A percentile compares a stretch with the other conserved stretches of the same genome.
phyloP scores from a whole-genome alignment of 306 rosid species.

The Gastrolobium bilobum region DNA sequence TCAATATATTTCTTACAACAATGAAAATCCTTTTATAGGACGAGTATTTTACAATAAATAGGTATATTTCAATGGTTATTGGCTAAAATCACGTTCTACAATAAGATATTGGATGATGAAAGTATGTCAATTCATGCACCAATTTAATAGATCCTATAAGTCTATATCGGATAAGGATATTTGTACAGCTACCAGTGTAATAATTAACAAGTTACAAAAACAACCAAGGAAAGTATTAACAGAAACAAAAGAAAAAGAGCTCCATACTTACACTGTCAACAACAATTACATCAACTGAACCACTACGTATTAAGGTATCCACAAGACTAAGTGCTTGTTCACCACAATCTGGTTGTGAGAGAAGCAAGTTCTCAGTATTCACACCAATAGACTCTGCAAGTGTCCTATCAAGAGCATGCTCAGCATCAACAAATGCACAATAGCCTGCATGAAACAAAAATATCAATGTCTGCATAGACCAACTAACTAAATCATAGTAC shows the following conservation, averaged over 20 bases:
- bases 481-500: slow-evolving; percentile 17
- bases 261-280: slow-evolving; percentile 87
- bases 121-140: slow-evolving; percentile 16
- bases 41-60: slow-evolving; percentile 8
- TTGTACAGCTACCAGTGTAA: slow-evolving; percentile 15
- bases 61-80: slow-evolving; percentile 8
- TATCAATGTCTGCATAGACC: slow-evolving; percentile 29
- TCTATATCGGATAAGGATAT: not conserved
- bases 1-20: slow-evolving; percentile 18
- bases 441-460: slow-evolving; percentile 61
- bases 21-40: slow-evolving; percentile 17
- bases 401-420: slow-evolving; percentile 90
- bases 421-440: slow-evolving; percentile 93
- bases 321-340: slow-evolving; percentile 95
- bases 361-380: slow-evolving; percentile 75
- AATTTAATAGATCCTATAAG: not conserved
- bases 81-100: slow-evolving; percentile 11
- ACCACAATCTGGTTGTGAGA: slow-evolving; percentile 96
- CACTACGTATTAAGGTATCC: slow-evolving; percentile 87
- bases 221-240: slow-evolving; percentile 4
- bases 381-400: slow-evolving; percentile 89
- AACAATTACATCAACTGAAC: slow-evolving; percentile 95
- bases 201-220: slow-evolving; percentile 4
- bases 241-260: slow-evolving; percentile 36
- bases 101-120: slow-evolving; percentile 5